Evolutionary conservation across 371 early-diverging fungal species (phyloP).

Genomic region (Choanephora cucurbitarum): DNA sequence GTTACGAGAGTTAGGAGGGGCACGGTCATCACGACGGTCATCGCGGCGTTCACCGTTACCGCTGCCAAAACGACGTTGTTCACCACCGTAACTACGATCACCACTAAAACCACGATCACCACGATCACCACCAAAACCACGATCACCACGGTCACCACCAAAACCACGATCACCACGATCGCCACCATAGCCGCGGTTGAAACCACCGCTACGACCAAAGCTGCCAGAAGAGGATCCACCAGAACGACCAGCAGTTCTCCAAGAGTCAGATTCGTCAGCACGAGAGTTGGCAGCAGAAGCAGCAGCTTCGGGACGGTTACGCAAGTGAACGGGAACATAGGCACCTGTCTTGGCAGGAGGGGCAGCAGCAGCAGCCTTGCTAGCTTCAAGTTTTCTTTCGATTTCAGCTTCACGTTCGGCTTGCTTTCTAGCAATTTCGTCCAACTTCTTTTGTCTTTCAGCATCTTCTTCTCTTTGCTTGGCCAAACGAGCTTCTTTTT

Average conservation of each 20-base stretch:
- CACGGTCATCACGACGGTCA: neutral
- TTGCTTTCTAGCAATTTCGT: slow-evolving; percentile 44
- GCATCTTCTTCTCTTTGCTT: slow-evolving; percentile 33
- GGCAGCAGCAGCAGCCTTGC: slow-evolving; percentile 10
- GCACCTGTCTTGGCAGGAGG: no score
- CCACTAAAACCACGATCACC: neutral
- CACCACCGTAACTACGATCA: neutral
- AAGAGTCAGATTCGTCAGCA: slow-evolving; percentile 8
- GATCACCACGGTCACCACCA: neutral
- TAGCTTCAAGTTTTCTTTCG: slow-evolving; percentile 33
- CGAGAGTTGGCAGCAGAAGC: slow-evolving; percentile 3
- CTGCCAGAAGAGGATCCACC: neutral
- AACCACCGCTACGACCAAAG: neutral
- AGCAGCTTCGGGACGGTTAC: slow-evolving; percentile 3
- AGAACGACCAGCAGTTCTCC: neutral
- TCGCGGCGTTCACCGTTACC: neutral
- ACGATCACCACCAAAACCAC: neutral
- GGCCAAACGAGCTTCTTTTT: slow-evolving; percentile 37
- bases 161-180: slow-evolving; percentile 1
- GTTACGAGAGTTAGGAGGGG: neutral
- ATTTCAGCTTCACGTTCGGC: slow-evolving; percentile 43
- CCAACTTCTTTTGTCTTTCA: slow-evolving; percentile 31
- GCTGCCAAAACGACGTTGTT: neutral
- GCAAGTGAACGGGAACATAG: no score
- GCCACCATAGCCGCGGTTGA: neutral